A percentile compares a stretch with the other conserved stretches of the same genome.
These are phyloP conservation scores for Hymenoscyphus fraxineus DNA, from an alignment of 2,329 filamentous ascomycete genomes.

Conservation along the genomic window DNA sequence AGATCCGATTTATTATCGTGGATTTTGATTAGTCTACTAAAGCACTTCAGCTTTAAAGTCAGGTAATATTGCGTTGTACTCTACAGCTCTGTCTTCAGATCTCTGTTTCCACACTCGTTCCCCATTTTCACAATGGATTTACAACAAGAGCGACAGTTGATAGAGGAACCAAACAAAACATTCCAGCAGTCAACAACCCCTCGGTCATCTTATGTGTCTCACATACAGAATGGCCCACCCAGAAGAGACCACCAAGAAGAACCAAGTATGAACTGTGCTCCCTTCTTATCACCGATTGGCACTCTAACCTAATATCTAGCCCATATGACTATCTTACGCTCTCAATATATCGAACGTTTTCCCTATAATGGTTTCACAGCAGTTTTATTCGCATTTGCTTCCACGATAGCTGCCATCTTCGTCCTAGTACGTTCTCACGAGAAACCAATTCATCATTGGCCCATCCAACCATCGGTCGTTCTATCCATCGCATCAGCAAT, in stretches of 20 bases:
- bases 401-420: not conserved
- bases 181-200: not conserved
- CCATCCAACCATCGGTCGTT: constrained; percentile 15
- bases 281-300: not conserved
- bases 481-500: constrained; percentile 15
- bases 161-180: not conserved
- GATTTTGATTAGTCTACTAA: too few species aligned
- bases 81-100: too few species aligned
- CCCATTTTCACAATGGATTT: too few species aligned
- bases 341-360: not conserved
- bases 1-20: too few species aligned
- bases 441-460: constrained; percentile 9
- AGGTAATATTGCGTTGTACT: too few species aligned
- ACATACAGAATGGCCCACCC: not conserved
- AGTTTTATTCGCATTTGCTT: not conserved
- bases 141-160: not conserved
- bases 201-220: not conserved
- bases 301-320: not conserved
- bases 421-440: not conserved
- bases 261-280: not conserved
- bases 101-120: too few species aligned
- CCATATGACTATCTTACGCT: not conserved
- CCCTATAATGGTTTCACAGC: not conserved
- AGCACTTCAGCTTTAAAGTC: too few species aligned
- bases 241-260: not conserved